Evolutionary conservation across 225 moss, liverwort and hornwort genomes (phyloP).

Genomic region (Lunularia cruciata): DNA sequence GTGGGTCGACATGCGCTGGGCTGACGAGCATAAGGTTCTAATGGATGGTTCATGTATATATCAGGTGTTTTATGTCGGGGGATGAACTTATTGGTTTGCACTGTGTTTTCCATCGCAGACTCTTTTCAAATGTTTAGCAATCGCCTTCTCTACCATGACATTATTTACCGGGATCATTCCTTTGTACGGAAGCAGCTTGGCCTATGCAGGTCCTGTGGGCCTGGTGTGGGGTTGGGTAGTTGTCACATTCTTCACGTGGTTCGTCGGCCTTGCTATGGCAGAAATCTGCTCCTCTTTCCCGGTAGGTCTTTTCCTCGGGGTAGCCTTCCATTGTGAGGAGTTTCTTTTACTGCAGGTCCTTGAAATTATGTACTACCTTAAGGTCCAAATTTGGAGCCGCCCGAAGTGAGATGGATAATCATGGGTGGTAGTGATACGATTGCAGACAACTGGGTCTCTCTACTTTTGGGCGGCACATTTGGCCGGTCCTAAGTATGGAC

Average conservation of each 20-base stretch:
- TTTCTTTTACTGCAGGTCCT: too few species aligned
- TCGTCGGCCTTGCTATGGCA: slow-evolving; percentile 94
- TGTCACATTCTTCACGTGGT: slow-evolving; percentile 96
- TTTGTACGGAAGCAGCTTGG: slow-evolving; percentile 75
- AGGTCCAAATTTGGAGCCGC: too few species aligned
- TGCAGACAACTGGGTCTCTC: slow-evolving; percentile 88
- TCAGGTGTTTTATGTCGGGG: too few species aligned
- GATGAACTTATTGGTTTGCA: too few species aligned
- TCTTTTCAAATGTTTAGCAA: slow-evolving; percentile 92
- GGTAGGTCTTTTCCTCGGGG: slow-evolving; percentile 36
- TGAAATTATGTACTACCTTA: too few species aligned
- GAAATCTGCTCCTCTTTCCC: slow-evolving; percentile 98
- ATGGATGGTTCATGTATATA: too few species aligned
- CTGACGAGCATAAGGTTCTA: too few species aligned
- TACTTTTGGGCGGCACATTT: slow-evolving; percentile 96
- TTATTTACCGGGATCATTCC: slow-evolving; percentile 93
- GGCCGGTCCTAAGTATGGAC: slow-evolving; percentile 85
- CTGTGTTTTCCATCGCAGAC: slow-evolving; percentile 75
- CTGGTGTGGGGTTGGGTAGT: slow-evolving; percentile 97
- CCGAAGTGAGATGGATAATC: too few species aligned
- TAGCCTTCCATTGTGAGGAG: not conserved
- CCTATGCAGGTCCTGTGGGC: slow-evolving; percentile 67
- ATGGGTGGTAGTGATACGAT: not conserved
- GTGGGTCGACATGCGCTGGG: too few species aligned
- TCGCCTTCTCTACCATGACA: slow-evolving; percentile 96